These are phyloP conservation scores for Gnomoniopsis sp. DNA, from an alignment of 2,329 filamentous ascomycete genomes.

Conservation along the genomic window DNA sequence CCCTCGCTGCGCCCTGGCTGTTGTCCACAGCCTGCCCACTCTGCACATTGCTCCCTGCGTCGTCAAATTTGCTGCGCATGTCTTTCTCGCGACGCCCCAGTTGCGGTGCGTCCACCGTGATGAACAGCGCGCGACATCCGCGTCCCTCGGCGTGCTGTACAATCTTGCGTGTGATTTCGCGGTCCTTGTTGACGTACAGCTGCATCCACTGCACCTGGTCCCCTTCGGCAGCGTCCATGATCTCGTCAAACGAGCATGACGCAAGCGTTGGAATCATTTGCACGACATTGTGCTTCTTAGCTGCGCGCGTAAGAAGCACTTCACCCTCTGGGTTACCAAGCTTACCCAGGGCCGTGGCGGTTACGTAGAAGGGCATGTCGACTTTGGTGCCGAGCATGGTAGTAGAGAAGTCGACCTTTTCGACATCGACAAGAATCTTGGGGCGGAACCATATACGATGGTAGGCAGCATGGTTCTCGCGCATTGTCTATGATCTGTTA, in stretches of 20 bases:
- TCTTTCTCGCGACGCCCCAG: slow-evolving; percentile 95
- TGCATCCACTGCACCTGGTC: slow-evolving; percentile 95
- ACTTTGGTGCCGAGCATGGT: slow-evolving; percentile 90
- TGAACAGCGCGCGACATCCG: slow-evolving; percentile 94
- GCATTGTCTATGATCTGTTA: slow-evolving; percentile 63
- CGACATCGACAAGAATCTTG: slow-evolving; percentile 82
- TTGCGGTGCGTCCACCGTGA: slow-evolving; percentile 96
- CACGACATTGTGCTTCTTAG: slow-evolving; percentile 81
- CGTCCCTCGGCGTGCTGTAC: slow-evolving; percentile 87
- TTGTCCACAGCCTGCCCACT: slow-evolving; percentile 72
- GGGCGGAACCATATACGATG: slow-evolving; percentile 98
- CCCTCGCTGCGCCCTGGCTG: slow-evolving; percentile 86
- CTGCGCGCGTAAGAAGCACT: slow-evolving; percentile 81
- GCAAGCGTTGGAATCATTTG: slow-evolving; percentile 99
- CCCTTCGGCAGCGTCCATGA: slow-evolving; percentile 75
- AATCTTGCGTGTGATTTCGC: slow-evolving; percentile 83
- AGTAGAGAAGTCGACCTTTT: slow-evolving; percentile 79
- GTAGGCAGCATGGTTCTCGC: slow-evolving; percentile 93
- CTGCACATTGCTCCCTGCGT: slow-evolving; percentile 81
- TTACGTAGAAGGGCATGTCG: slow-evolving; percentile 91
- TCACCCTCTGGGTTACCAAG: slow-evolving; percentile 92
- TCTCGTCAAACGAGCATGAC: slow-evolving; percentile 96
- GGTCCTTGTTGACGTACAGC: slow-evolving; percentile 95
- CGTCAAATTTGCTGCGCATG: slow-evolving; percentile 90
- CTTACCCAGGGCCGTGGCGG: slow-evolving; percentile 92